Percentiles rank a stretch among this genome's conserved stretches.
Evolutionary conservation across 2,329 filamentous ascomycete genomes (phyloP).

Genomic region (Pseudogymnoascus sp.): DNA sequence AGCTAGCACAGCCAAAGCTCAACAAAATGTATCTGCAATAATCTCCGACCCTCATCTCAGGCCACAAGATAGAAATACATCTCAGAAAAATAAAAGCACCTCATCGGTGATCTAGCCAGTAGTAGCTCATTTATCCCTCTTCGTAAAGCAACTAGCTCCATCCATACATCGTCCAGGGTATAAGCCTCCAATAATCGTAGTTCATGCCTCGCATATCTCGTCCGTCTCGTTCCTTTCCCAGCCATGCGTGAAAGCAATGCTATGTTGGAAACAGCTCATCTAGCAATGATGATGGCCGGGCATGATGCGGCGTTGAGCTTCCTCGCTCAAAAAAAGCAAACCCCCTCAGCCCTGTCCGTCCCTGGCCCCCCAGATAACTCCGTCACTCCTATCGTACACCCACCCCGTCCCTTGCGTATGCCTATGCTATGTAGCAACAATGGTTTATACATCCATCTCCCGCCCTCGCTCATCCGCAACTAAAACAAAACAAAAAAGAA

Average conservation of each 20-base stretch:
- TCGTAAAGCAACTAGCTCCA: background rate
- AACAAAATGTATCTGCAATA: constrained; percentile 4
- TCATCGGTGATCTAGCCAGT: background rate
- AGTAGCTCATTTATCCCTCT: background rate
- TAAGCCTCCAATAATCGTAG: constrained; percentile 6
- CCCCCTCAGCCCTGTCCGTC: background rate
- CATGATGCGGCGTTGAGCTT: background rate
- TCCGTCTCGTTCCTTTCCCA: background rate
- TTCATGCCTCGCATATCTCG: constrained; percentile 2
- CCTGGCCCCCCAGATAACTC: background rate
- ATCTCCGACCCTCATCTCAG: background rate
- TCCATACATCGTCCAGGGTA: constrained; percentile 1
- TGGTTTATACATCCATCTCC: background rate
- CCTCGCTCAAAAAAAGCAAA: background rate
- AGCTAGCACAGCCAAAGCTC: background rate
- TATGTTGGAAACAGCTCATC: background rate
- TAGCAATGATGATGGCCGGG: background rate
- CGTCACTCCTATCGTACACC: background rate
- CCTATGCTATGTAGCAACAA: constrained; percentile 1
- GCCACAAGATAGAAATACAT: background rate
- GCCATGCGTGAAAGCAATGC: background rate
- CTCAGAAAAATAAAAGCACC: background rate
- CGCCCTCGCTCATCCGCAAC: background rate
- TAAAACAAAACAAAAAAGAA: background rate
- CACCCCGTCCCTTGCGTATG: background rate